Conservation (phyloP, 1,284 basidiomycete genomes). For the Apiotrichum porosum region DNA sequence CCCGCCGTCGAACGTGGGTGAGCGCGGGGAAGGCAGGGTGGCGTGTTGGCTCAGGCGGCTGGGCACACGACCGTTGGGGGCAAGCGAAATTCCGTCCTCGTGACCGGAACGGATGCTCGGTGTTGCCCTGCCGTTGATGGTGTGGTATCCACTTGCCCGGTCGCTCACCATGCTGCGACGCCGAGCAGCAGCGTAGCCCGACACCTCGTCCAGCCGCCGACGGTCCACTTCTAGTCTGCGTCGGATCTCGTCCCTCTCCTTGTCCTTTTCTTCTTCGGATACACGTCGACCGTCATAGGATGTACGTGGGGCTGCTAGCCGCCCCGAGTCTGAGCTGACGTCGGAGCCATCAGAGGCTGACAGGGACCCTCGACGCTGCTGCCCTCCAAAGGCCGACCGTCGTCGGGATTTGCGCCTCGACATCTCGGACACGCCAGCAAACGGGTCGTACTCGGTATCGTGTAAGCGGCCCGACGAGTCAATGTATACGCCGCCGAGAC, state of each 20-base stretch:
- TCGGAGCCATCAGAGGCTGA: conserved; percentile 7
- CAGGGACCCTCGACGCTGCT: conserved; percentile 24
- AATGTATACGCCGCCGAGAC: conserved; percentile 35
- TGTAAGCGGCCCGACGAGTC: conserved; percentile 44
- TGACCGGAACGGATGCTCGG: conserved; percentile 22
- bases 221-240: conserved; percentile 36
- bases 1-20: conserved; percentile 25
- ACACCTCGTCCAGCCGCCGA: conserved; percentile 39
- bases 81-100: background rate
- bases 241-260: conserved; percentile 30
- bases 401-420: conserved; percentile 36
- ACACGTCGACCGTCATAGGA: background rate
- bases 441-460: conserved; percentile 49
- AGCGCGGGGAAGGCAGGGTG: conserved; percentile 34
- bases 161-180: conserved; percentile 38
- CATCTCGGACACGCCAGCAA: conserved; percentile 41
- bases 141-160: conserved; percentile 17
- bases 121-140: conserved; percentile 24
- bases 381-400: conserved; percentile 41
- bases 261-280: conserved; percentile 5
- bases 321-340: conserved; percentile 6
- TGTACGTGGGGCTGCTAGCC: background rate
- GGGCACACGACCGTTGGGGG: background rate
- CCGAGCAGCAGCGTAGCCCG: conserved; percentile 34
- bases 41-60: conserved; percentile 7